phyloP scores from a whole-genome alignment of 306 rosid genomes.

The Prunus davidiana region DNA sequence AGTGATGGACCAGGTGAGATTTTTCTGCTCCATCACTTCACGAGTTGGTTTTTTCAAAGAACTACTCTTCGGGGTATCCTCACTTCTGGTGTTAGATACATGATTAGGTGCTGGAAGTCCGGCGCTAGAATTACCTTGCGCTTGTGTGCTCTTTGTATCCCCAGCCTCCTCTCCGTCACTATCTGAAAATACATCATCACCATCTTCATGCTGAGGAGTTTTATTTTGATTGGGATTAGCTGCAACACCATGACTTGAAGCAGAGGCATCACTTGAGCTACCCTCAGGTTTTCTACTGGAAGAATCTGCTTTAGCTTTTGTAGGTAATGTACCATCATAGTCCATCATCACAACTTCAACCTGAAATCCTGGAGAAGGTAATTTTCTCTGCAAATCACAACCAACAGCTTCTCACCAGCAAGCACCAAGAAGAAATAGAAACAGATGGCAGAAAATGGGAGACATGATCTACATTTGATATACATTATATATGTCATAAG shows the following conservation, averaged over 20 bases:
- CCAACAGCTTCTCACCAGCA: constrained; percentile 12
- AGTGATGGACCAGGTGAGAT: constrained; percentile 20
- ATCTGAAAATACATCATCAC: constrained; percentile 83
- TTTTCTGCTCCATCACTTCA: constrained; percentile 29
- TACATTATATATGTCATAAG: neutral
- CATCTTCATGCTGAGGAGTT: constrained; percentile 40
- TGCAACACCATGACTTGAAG: constrained; percentile 28
- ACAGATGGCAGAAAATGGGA: neutral
- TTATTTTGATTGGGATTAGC: constrained; percentile 36
- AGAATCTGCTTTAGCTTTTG: constrained; percentile 40
- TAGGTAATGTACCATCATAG: constrained; percentile 50
- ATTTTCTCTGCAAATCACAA: constrained; percentile 62
- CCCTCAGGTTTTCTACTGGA: constrained; percentile 43
- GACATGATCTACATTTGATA: neutral
- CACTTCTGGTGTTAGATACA: constrained; percentile 35
- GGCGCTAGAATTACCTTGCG: constrained; percentile 22
- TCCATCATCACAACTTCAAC: constrained; percentile 87
- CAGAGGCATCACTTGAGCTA: constrained; percentile 24
- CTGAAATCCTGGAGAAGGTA: constrained; percentile 82
- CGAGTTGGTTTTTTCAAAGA: constrained; percentile 32
- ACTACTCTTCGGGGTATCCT: constrained; percentile 20
- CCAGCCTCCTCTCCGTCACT: constrained; percentile 68
- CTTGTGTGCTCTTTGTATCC: constrained; percentile 23
- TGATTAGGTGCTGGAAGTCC: constrained; percentile 31
- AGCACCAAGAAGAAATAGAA: constrained; percentile 9